Evolutionary conservation across 2,329 filamentous ascomycete genomes (phyloP), one percentile per base, ranked within the genome.

Genomic region (Chalaropsis thielavioides): DNA sequence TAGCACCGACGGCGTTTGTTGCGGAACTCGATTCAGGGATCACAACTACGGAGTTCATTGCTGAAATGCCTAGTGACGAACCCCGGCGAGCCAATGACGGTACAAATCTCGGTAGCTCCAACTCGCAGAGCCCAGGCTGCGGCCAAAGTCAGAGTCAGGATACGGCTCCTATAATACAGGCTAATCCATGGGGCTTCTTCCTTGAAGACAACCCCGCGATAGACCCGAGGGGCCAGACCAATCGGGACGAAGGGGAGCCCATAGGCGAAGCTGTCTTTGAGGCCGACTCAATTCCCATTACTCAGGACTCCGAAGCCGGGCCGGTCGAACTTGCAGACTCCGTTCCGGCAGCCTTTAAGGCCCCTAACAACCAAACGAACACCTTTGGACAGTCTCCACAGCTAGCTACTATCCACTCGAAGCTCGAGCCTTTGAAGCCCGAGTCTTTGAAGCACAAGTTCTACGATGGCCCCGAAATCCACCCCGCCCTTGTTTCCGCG

Each of bases 121-220:
- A n/a, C 24, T 13, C 27, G 54, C 6, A 41, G 40, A 6, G 27
- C 10, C 24, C 41, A 8, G 38, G 41, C 60, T n/a, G 19, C 10
- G 40, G 10, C 17, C 41, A 31, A 19, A 31, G 35, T 24, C 4
- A 63, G 64, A 7, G 22, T 44, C 31, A 44, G 41, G 40, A 49
- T 38, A 22, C 51, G 11, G 24, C 56, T 27, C 41, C 38, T 15
- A 8, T 27, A 40, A 13, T 46, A 13, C 64, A 63, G 40, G 68
- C 66, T 1, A 68, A 68, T 49, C 68, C 68, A 4, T 68, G 68
- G 68, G 68, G 68, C 3, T 68, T 68, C 56, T 68, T 68, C 56
- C 61, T 68, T 4, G 68, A 68, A 58, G 66, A 67, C 49, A 63
- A 61, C 17, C 65, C 65, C 27, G 54, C 35, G 4, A 54, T 66